phyloP scores from a whole-genome alignment of 768 basidiomycete genomes.

The Lactarius tabidus region DNA sequence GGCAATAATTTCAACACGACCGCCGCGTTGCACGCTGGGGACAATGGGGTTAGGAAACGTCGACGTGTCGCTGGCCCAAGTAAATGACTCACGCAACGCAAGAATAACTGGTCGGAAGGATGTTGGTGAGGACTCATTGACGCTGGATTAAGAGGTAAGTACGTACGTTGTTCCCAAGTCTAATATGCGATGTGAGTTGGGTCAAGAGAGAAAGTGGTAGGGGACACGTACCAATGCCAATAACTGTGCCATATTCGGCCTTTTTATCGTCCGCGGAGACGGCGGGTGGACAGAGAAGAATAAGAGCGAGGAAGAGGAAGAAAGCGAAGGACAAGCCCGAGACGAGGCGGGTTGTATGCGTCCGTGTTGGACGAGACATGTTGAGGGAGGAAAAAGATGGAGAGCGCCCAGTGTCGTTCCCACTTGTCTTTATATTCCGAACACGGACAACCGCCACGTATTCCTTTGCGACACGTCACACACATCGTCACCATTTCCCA shows the following conservation, averaged over 20 bases:
- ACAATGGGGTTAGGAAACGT: conserved; percentile 8
- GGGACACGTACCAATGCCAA: conserved; percentile 74
- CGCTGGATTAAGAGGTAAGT: background rate
- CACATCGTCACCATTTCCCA: conserved; percentile 7
- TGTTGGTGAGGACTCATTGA: conserved; percentile 27
- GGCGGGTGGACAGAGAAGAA: conserved; percentile 64
- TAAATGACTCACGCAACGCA: conserved; percentile 75
- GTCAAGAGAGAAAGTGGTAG: conserved; percentile 1
- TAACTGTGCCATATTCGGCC: conserved; percentile 85
- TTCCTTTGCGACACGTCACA: conserved; percentile 11
- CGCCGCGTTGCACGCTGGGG: conserved; percentile 35
- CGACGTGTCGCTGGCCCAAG: conserved; percentile 35
- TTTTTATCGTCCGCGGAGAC: conserved; percentile 60
- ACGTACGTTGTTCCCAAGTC: conserved; percentile 89
- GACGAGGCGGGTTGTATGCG: conserved; percentile 24
- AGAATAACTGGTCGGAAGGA: conserved; percentile 61
- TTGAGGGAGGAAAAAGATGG: background rate
- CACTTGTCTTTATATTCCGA: background rate
- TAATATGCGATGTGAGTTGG: conserved; percentile 31
- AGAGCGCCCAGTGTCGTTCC: background rate
- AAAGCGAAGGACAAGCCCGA: conserved; percentile 29
- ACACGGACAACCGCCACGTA: conserved; percentile 8
- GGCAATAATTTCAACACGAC: conserved; percentile 58
- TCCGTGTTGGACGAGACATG: conserved; percentile 29
- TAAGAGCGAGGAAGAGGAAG: conserved; percentile 58